A percentile compares a stretch with the other conserved stretches of the same genome.
These are phyloP conservation scores for Acacia pycnantha DNA, from an alignment of 331 rosid species.

Conservation along the genomic window DNA sequence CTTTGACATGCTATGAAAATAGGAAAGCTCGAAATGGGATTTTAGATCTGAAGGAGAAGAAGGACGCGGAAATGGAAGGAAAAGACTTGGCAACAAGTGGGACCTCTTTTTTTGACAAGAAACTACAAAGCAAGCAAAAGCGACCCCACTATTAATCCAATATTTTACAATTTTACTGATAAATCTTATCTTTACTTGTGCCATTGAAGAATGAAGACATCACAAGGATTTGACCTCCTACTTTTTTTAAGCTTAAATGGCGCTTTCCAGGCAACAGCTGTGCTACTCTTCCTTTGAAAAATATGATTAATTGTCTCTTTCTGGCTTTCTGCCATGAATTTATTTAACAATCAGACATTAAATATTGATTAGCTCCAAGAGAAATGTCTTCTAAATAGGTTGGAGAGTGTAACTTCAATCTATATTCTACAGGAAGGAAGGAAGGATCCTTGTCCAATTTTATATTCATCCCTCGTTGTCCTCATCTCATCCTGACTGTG, in stretches of 20 bases:
- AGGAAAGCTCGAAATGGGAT: constrained; percentile 14
- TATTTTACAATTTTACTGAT: neutral
- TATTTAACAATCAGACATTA: neutral
- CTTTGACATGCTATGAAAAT: constrained; percentile 28
- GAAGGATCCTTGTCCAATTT: too few relatives aligned
- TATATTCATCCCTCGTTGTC: too few relatives aligned
- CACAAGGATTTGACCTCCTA: constrained; percentile 34
- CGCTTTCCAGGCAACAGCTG: constrained; percentile 42
- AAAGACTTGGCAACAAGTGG: constrained; percentile 31
- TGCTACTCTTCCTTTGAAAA: neutral
- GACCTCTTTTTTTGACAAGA: constrained; percentile 35
- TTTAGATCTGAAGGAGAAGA: constrained; percentile 52
- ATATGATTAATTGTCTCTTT: neutral
- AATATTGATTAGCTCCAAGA: neutral
- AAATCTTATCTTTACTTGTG: neutral
- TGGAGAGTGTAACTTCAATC: neutral
- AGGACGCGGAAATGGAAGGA: constrained; percentile 26
- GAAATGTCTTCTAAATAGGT: neutral
- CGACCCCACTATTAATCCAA: constrained; percentile 16
- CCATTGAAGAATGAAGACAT: constrained; percentile 3
- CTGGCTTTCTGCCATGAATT: neutral
- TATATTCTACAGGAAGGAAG: neutral
- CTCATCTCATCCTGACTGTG: too few relatives aligned
- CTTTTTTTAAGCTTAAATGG: constrained; percentile 33
- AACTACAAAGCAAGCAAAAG: constrained; percentile 48